A percentile compares a stretch with the other conserved stretches of the same genome.
Conservation (phyloP, 139 green algal species). For the Nannochloris sp. region DNA sequence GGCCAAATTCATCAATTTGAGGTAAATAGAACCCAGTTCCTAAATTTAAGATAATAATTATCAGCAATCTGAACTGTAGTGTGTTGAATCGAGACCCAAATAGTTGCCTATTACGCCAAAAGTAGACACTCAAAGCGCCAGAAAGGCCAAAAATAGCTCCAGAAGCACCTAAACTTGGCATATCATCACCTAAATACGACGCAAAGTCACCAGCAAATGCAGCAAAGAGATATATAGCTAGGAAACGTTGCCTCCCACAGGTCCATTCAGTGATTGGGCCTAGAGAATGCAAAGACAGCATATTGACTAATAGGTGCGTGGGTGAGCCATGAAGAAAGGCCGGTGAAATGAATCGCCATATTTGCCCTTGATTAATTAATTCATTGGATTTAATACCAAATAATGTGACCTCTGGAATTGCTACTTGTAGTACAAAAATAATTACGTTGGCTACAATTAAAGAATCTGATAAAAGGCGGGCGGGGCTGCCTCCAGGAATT, state of each 20-base stretch:
- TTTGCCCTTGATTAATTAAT: conserved; percentile 52
- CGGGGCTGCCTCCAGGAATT: neutral
- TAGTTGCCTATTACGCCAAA: neutral
- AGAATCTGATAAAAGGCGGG: neutral
- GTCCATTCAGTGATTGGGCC: conserved; percentile 24
- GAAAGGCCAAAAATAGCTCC: conserved; percentile 31
- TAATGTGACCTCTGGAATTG: neutral
- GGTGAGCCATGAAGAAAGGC: conserved; percentile 61
- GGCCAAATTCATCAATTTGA: conserved; percentile 8
- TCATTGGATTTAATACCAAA: conserved; percentile 30
- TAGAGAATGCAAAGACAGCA: conserved; percentile 19
- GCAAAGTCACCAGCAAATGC: conserved; percentile 32
- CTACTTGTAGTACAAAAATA: neutral
- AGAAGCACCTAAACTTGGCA: conserved; percentile 22
- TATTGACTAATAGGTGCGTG: conserved; percentile 52
- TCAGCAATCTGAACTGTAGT: neutral
- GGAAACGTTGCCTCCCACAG: conserved; percentile 22
- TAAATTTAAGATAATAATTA: conserved; percentile 4
- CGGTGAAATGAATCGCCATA: conserved; percentile 62
- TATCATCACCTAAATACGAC: conserved; percentile 17
- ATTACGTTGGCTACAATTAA: neutral
- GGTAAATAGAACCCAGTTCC: neutral
- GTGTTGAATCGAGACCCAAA: neutral
- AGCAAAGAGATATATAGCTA: conserved; percentile 23
- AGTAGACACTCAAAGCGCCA: conserved; percentile 11